These are phyloP conservation scores for Colletotrichum sp. DNA, from an alignment of 2,329 filamentous ascomycete genomes.

Conservation along the genomic window DNA sequence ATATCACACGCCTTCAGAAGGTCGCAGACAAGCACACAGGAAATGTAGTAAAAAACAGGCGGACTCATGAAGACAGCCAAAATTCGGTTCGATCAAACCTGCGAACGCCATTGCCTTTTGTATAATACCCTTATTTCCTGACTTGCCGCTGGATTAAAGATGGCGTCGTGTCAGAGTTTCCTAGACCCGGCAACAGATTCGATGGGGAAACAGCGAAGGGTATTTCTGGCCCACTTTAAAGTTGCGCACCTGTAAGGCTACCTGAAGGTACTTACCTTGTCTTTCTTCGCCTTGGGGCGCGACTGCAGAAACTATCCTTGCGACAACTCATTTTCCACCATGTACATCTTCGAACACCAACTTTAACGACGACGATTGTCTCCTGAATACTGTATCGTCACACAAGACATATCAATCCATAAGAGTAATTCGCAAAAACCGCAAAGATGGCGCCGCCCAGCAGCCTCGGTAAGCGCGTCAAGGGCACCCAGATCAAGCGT, in stretches of 20 bases:
- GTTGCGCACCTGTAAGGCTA: background rate
- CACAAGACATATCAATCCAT: background rate
- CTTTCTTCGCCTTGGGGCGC: background rate
- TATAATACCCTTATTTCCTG: background rate
- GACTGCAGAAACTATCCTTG: background rate
- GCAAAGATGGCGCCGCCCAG: slow-evolving; percentile 63
- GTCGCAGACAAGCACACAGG: background rate
- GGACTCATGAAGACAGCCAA: background rate
- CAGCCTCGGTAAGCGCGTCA: slow-evolving; percentile 66
- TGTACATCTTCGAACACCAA: background rate
- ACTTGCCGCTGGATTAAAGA: background rate
- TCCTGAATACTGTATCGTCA: background rate
- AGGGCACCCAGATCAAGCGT: slow-evolving; percentile 67
- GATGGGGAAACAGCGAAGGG: background rate
- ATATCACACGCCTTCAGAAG: background rate
- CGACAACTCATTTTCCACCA: background rate
- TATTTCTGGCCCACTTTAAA: background rate
- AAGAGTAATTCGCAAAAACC: background rate
- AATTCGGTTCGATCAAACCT: background rate
- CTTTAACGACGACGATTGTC: background rate
- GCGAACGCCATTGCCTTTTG: background rate
- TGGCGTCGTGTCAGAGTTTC: background rate
- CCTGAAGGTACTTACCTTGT: background rate
- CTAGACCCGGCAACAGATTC: background rate
- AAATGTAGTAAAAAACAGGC: background rate